Percentiles rank a stretch among this genome's conserved stretches.
phyloP scores from a whole-genome alignment of 768 basidiomycete species.

The Postia placenta region DNA sequence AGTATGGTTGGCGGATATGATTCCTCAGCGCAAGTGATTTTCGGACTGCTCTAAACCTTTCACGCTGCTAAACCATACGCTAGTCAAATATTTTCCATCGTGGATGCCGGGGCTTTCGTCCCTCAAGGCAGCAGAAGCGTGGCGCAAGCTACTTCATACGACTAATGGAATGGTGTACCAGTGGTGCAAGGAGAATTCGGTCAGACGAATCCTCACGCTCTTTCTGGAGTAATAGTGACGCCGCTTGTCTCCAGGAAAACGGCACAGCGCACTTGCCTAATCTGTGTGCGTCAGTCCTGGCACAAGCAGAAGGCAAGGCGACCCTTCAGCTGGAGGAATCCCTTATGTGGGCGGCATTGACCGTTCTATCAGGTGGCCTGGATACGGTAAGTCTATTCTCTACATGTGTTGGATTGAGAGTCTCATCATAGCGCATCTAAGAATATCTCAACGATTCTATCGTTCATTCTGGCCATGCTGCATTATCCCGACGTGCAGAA shows the following conservation, averaged over 20 bases:
- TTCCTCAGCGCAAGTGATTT: neutral
- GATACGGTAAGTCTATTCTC: neutral
- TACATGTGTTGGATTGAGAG: neutral
- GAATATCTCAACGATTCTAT: too few species aligned
- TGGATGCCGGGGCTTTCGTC: neutral
- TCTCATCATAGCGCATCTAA: neutral
- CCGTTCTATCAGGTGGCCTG: neutral
- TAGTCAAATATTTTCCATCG: neutral
- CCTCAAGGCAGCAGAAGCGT: neutral
- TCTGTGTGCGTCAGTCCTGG: neutral
- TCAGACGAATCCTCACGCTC: neutral
- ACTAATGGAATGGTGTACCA: neutral
- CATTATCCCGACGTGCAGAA: slow-evolving; percentile 15
- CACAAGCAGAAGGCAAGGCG: neutral
- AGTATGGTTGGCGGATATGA: neutral
- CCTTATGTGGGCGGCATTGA: too few species aligned
- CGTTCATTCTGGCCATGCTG: slow-evolving; percentile 5
- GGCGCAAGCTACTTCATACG: neutral
- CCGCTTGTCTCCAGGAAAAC: too few species aligned
- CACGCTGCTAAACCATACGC: neutral
- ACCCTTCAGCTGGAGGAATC: neutral
- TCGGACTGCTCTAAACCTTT: neutral
- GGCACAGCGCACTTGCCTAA: neutral
- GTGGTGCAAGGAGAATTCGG: neutral
- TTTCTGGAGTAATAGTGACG: too few species aligned